Conservation (phyloP, 2,329 filamentous ascomycete species). For the Orbilia ellipsospora region DNA sequence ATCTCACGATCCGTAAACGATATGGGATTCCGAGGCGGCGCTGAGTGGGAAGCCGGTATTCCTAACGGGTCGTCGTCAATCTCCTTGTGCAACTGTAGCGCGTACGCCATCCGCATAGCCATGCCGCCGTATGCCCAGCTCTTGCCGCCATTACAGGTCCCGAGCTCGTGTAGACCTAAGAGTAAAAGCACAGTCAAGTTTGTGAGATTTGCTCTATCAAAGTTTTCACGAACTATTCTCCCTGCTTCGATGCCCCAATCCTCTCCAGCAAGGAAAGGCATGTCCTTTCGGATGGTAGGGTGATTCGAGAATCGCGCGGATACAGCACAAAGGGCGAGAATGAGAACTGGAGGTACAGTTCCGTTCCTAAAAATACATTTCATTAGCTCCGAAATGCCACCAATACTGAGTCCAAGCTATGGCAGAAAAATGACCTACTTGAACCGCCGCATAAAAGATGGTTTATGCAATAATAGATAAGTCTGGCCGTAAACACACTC, state of each 20-base stretch:
- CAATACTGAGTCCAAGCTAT: background rate
- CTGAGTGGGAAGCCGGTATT: slow-evolving; percentile 59
- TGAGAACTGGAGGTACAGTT: slow-evolving; percentile 85
- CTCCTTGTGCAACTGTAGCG: slow-evolving; percentile 90
- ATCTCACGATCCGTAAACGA: slow-evolving; percentile 96
- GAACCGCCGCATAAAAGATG: slow-evolving; percentile 92
- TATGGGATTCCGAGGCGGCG: slow-evolving; percentile 62
- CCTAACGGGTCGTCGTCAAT: slow-evolving; percentile 81
- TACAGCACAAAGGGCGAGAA: slow-evolving; percentile 93
- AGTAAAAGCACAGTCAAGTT: slow-evolving; percentile 91
- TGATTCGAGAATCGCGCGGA: slow-evolving; percentile 95
- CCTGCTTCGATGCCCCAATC: slow-evolving; percentile 89
- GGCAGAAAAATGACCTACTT: slow-evolving; percentile 66
- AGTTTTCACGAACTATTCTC: slow-evolving; percentile 85
- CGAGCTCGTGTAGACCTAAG: slow-evolving; percentile 92
- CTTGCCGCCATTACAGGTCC: slow-evolving; percentile 92
- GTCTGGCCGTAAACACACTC: slow-evolving; percentile 95
- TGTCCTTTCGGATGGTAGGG: slow-evolving; percentile 77
- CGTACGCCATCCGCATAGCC: slow-evolving; percentile 96
- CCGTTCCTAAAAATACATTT: slow-evolving; percentile 69
- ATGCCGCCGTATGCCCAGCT: slow-evolving; percentile 97
- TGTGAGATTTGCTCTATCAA: slow-evolving; percentile 95
- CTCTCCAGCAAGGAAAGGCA: slow-evolving; percentile 89
- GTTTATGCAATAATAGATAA: slow-evolving; percentile 94
- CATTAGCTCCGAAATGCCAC: slow-evolving; percentile 55